Evolutionary conservation across 1,284 basidiomycete species (phyloP).

Genomic region (Leucoagaricus sp.): DNA sequence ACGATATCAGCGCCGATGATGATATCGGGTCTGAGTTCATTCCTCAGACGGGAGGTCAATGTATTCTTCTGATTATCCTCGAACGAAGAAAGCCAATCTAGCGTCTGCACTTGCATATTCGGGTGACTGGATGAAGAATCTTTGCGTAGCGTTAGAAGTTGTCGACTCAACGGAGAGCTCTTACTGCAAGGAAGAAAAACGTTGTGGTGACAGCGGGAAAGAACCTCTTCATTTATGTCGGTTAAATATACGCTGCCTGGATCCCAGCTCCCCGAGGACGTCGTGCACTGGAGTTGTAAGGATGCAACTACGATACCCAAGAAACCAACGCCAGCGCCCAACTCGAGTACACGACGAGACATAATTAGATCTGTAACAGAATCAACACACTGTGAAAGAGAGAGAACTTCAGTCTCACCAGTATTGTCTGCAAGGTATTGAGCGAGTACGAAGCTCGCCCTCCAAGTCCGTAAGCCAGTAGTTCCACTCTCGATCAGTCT

Average conservation of each 20-base stretch:
- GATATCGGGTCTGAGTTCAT: conserved; percentile 49
- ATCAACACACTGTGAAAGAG: neutral
- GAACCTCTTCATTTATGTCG: conserved; percentile 65
- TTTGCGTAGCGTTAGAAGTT: conserved; percentile 44
- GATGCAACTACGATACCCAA: conserved; percentile 54
- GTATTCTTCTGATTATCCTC: conserved; percentile 25
- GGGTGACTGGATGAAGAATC: conserved; percentile 39
- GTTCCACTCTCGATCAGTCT: conserved; percentile 73
- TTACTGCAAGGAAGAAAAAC: conserved; percentile 63
- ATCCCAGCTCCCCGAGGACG: conserved; percentile 30
- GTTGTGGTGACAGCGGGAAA: conserved; percentile 62
- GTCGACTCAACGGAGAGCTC: conserved; percentile 24
- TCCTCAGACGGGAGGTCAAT: conserved; percentile 35
- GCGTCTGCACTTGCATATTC: conserved; percentile 37
- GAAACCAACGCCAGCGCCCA: conserved; percentile 76
- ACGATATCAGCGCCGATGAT: conserved; percentile 76
- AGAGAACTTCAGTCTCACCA: conserved; percentile 35
- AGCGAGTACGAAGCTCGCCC: conserved; percentile 66
- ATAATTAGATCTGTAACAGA: conserved; percentile 48
- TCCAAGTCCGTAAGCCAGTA: conserved; percentile 78
- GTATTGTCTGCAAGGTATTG: conserved; percentile 59
- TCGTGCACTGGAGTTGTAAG: conserved; percentile 38
- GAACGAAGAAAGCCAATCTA: conserved; percentile 71
- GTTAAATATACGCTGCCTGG: conserved; percentile 53
- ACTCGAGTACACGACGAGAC: conserved; percentile 57